Evolutionary conservation across 768 basidiomycete species (phyloP), one percentile per base, ranked within the genome.

Genomic region (Suillus sp.): DNA sequence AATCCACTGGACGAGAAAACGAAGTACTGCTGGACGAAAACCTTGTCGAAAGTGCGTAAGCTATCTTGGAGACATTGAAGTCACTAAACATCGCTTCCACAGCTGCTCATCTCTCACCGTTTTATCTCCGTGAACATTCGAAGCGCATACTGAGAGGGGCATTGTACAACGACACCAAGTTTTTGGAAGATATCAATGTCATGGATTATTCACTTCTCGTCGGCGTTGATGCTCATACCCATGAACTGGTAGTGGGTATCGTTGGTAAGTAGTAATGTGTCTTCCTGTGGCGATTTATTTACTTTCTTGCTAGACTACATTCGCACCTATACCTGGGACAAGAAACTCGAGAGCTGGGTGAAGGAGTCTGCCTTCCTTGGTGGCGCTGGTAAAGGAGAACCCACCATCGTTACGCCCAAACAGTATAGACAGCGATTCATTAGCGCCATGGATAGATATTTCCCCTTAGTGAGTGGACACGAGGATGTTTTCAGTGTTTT

Each of bases 181-280:
- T 99, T 77, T 77, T 99, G 56, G 90, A 92, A 16, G 92, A 95
- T 66, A 88, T 96, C 62, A 96, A 97, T 71, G 93, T 98, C 58
- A 96, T 95, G 92, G 97, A 99, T 76, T 99, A 99, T 74, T 97
- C 95, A 2, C 77, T 99, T 34, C 91, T 99, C 30, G 95, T 95
- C 56, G 97, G 96, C 7, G 91, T 99, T n/a, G 97, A 98, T 74
- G 86, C 87, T 68, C 80, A 84, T 62, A 91, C 86, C 64, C 90
- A 93, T 60, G 95, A 99, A 73, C 81, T 99, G n/a, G 93, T 97
- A 13, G 85, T 96, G 50, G 97, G 97, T 25, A 98, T 99, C 43
- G 95, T 99, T 61, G 96, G 96, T 91, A 77, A 71, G 95, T 80
- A 7, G n/a, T 32, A 25, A 20, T 34, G 13, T 58, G 13, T 25